These are phyloP conservation scores for Dryas octopetala DNA, from an alignment of 306 rosid genomes.

Conservation along the genomic window DNA sequence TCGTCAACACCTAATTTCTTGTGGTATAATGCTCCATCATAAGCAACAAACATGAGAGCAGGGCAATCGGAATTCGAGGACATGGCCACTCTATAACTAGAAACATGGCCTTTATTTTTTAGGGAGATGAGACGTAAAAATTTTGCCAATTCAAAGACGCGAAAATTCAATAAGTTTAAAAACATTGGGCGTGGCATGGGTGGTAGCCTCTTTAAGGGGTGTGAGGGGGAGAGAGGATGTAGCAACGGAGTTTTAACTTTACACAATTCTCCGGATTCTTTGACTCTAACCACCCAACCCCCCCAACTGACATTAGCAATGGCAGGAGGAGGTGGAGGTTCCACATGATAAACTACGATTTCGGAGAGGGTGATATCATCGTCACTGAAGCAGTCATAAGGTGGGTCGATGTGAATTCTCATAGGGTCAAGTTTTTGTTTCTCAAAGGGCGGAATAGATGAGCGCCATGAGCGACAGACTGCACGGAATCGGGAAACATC, in stretches of 20 bases:
- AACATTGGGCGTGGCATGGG: neutral
- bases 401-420: no score
- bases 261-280: neutral
- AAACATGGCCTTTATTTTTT: neutral
- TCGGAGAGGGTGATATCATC: neutral
- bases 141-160: slow-evolving; percentile 20
- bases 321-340: neutral
- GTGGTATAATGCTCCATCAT: neutral
- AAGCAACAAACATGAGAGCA: neutral
- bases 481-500: no score
- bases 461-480: slow-evolving; percentile 19
- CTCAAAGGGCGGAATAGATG: neutral
- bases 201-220: neutral
- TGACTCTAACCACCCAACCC: slow-evolving; percentile 29
- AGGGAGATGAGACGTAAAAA: neutral
- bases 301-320: neutral
- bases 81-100: slow-evolving; percentile 3
- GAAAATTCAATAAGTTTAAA: slow-evolving; percentile 20
- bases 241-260: neutral
- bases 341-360: slow-evolving; percentile 27
- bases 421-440: no score
- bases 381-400: no score
- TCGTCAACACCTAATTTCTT: neutral
- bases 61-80: slow-evolving; percentile 10
- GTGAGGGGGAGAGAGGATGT: slow-evolving; percentile 21